Base-by-base conservation (phyloP, 179 eudicot species). In the Silene vulgaris region DNA sequence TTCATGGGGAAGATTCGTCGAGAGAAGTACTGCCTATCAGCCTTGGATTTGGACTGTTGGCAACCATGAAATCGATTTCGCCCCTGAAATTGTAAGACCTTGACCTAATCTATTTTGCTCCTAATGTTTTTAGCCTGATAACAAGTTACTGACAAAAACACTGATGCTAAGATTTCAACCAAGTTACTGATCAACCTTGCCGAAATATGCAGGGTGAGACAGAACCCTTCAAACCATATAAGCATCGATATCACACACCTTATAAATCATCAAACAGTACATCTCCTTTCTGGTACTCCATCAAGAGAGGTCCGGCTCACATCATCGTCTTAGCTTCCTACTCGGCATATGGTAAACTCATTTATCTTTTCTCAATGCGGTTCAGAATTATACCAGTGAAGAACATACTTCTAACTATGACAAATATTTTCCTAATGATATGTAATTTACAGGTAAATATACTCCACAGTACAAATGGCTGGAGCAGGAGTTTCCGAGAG, bases 31-130 rank as follows among this genome's bases (percentile, higher is more conserved):
- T 30, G 85, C 85, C 14, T 83, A 74, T 65, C 85, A 83, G 52
- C 85, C 85, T 74, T 83, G 85, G 85, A 83, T 83, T 77, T 83
- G 85, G 85, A 74, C 81, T 71, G 80, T 69, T 16, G 85, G 85
- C 0, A 83, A 83, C 78, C 85, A 83, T 66, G 85, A 83, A 73
- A 65, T 83, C 17, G 85, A 83, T 71, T 83, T 76, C 54, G 79
- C 74, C 19, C 83, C 85, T 21, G 83, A 80, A 77, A 77, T 83
- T 48, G 83, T 83, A 61, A 69, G 19, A 21, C 64, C 50, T 69
- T 9, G 0, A 40, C 21, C 63, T 56, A 72, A 13, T 65, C 28
- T 11, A 29, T 65, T 54, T n/a, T 16, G 59, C 9, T 16, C 5
- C 59, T 3, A 54, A 1, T 54, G 19, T 54, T 54, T 54, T 54